Evolutionary conservation across 495 filamentous ascomycete species (phyloP), one percentile per base, ranked within the genome.

Genomic region (Annulohypoxylon moriforme): DNA sequence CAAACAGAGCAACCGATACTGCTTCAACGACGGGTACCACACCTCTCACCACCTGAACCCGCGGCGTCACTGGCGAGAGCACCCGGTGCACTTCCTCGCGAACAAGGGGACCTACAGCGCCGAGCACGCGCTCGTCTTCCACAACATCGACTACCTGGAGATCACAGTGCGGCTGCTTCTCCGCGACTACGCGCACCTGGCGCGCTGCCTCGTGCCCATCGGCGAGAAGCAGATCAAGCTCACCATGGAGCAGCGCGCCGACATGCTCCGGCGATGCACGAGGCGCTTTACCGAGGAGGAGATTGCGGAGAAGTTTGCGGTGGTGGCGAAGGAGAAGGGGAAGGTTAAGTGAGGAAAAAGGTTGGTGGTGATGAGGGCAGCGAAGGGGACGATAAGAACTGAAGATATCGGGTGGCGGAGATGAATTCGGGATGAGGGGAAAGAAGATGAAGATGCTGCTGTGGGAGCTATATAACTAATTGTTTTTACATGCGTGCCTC

Each of bases 1-100:
- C 9, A 29, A 60, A 57, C 34, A 78, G 90, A 89, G 85, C 69
- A 93, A 93, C 78, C 86, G 91, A 22, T 89, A 87, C 80, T 92
- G 88, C 71, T 93, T 87, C 82, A 93, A 93, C 75, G 91, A 93
- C 75, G 91, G 91, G 59, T 93, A 92, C 77, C 91, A 93, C 77
- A 92, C 91, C 36, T 91, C 91, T 8, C 91, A 93, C 76, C 91
- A 92, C 75, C 83, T 93, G 9, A 91, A 93, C 77, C 90, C 91
- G 3, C 86, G 82, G 25, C 86, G 90, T 1, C 91, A 92, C 81
- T 93, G 91, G 91, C 85, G 90, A 50, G 89, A 92, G 44, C 90
- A 93, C 73, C 91, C 91, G 3, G 78, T 86, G 29, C 82, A 89
- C 55, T 90, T 93, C 68, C 76, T 93, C n/a, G 82, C 84, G 66